These are phyloP conservation scores for Anacardium occidentale DNA, from an alignment of 345 rosid species.

Conservation along the genomic window DNA sequence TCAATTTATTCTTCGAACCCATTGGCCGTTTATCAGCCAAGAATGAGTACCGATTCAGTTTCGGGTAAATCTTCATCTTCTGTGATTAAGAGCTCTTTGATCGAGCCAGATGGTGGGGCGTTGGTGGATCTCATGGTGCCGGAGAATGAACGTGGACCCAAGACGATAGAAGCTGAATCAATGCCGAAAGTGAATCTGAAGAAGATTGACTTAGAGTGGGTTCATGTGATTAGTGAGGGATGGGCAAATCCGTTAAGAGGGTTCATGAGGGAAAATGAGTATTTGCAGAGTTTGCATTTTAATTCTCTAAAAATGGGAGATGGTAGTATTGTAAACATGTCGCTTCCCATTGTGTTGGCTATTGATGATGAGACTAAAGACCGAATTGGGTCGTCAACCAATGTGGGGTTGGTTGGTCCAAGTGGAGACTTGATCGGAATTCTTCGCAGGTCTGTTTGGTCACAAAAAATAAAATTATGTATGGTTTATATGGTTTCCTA, in stretches of 20 bases:
- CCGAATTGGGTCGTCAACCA: slow-evolving; percentile 50
- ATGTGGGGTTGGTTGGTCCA: slow-evolving; percentile 64
- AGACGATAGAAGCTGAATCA: slow-evolving; percentile 53
- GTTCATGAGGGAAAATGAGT: slow-evolving; percentile 92
- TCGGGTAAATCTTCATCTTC: slow-evolving; percentile 8
- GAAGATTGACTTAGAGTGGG: slow-evolving; percentile 89
- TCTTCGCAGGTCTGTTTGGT: slow-evolving; percentile 58
- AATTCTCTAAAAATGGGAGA: slow-evolving; percentile 60
- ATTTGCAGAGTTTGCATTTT: slow-evolving; percentile 87
- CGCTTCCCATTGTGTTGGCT: slow-evolving; percentile 93
- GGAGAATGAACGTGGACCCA: slow-evolving; percentile 48
- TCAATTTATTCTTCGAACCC: slow-evolving; percentile 44
- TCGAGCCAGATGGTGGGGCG: slow-evolving; percentile 89
- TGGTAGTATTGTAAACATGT: slow-evolving; percentile 76
- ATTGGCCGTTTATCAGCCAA: slow-evolving; percentile 23
- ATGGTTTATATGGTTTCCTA: too few relatives aligned
- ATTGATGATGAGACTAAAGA: slow-evolving; percentile 75
- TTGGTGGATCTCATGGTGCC: slow-evolving; percentile 71
- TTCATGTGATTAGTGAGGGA: slow-evolving; percentile 86
- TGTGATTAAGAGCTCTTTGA: slow-evolving; percentile 61
- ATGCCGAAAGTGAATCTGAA: slow-evolving; percentile 67
- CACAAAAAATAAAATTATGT: not conserved
- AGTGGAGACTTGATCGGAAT: slow-evolving; percentile 60
- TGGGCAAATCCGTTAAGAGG: slow-evolving; percentile 97
- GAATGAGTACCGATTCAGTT: slow-evolving; percentile 19